Conservation (phyloP, 306 rosid species). For the Canavalia ensiformis region DNA sequence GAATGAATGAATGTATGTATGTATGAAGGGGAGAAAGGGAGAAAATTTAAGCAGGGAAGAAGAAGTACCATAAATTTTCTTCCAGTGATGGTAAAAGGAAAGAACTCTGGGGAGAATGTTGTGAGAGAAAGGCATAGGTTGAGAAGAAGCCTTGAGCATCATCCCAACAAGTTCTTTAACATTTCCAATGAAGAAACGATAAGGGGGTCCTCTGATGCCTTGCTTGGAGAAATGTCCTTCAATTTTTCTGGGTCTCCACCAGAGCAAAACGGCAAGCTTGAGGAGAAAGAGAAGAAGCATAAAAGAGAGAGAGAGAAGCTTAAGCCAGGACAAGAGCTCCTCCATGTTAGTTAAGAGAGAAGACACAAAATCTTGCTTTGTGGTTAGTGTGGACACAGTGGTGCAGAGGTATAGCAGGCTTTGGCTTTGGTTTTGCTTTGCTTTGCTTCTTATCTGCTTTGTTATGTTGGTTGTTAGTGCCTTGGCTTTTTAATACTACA, state of each 20-base stretch:
- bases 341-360: slow-evolving; percentile 48
- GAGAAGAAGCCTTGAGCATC: slow-evolving; percentile 95
- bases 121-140: slow-evolving; percentile 91
- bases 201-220: slow-evolving; percentile 97
- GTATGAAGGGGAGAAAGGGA: background rate
- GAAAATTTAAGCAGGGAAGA: background rate
- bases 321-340: slow-evolving; percentile 56
- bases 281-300: slow-evolving; percentile 48
- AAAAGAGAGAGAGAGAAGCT: slow-evolving; percentile 51
- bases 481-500: slow-evolving; percentile 66
- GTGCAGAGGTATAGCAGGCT: slow-evolving; percentile 1
- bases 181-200: slow-evolving; percentile 96
- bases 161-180: slow-evolving; percentile 76
- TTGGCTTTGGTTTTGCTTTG: slow-evolving; percentile 7
- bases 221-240: slow-evolving; percentile 79
- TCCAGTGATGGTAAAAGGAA: slow-evolving; percentile 98
- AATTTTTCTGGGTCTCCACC: slow-evolving; percentile 93
- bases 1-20: background rate
- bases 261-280: slow-evolving; percentile 61
- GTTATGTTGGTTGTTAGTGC: slow-evolving; percentile 63
- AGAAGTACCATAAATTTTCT: slow-evolving; percentile 74
- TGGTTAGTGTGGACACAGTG: background rate
- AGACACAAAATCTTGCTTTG: no score
- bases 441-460: slow-evolving; percentile 57
- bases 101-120: slow-evolving; percentile 96